These are phyloP conservation scores for Cryphonectria carpinicola DNA, from an alignment of 2,329 filamentous ascomycete genomes.

Conservation along the genomic window DNA sequence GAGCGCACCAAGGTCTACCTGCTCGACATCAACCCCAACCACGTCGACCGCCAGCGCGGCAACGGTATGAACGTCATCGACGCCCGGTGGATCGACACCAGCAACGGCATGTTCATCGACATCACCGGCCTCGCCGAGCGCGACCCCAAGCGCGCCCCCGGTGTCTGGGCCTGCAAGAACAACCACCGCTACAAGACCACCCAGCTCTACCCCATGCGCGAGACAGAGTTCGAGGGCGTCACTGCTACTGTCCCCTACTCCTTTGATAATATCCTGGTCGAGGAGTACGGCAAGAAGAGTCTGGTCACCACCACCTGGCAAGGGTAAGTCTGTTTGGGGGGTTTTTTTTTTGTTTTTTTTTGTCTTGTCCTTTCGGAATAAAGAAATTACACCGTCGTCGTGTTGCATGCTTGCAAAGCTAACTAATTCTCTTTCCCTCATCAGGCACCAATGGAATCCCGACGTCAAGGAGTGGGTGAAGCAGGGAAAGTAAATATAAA, in stretches of 20 bases:
- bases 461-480: slow-evolving; percentile 64
- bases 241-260: slow-evolving; percentile 70
- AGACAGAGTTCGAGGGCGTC: slow-evolving; percentile 75
- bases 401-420: slow-evolving; percentile 23
- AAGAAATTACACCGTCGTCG: no score
- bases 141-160: slow-evolving; percentile 60
- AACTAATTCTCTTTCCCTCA: slow-evolving; percentile 22
- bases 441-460: slow-evolving; percentile 64
- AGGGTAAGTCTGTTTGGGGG: no score
- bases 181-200: slow-evolving; percentile 69
- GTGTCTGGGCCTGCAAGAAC: slow-evolving; percentile 80
- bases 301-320: slow-evolving; percentile 64
- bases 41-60: slow-evolving; percentile 62
- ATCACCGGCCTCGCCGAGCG: slow-evolving; percentile 78
- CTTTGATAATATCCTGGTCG: slow-evolving; percentile 66
- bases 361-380: neutral
- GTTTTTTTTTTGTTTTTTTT: slow-evolving; percentile 27
- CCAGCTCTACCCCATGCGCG: slow-evolving; percentile 78
- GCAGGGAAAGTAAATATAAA: slow-evolving; percentile 13
- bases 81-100: slow-evolving; percentile 78
- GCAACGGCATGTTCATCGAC: slow-evolving; percentile 80
- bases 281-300: slow-evolving; percentile 68
- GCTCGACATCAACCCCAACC: slow-evolving; percentile 77
- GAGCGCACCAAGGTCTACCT: slow-evolving; percentile 60
- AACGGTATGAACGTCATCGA: slow-evolving; percentile 81